Percentiles rank a stretch among this genome's conserved stretches.
These are phyloP conservation scores for Rhododendron henanense DNA, from an alignment of 148 eudicot species.

Conservation along the genomic window DNA sequence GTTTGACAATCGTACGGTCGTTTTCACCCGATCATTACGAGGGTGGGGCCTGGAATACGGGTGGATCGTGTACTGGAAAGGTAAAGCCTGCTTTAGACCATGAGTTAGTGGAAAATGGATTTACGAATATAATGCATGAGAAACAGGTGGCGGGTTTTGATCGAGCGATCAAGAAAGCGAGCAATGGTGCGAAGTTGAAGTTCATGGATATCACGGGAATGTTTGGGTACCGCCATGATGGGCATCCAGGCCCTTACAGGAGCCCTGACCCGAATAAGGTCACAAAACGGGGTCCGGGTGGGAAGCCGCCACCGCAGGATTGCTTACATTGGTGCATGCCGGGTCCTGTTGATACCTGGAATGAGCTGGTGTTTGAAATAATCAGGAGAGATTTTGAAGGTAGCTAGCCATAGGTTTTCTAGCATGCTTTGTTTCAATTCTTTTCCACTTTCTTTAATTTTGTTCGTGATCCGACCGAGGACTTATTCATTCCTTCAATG, in stretches of 20 bases:
- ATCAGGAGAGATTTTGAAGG: conserved; percentile 52
- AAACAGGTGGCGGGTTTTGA: conserved; percentile 68
- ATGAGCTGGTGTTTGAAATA: conserved; percentile 73
- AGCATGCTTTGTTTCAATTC: not conserved
- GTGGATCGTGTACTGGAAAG: conserved; percentile 94
- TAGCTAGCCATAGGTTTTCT: not conserved
- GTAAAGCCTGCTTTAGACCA: conserved; percentile 50
- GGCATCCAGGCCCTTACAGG: conserved; percentile 90
- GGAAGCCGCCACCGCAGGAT: conserved; percentile 95
- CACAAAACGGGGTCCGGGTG: conserved; percentile 69
- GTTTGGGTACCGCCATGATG: conserved; percentile 79
- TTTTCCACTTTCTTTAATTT: not conserved
- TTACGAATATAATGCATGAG: conserved; percentile 77
- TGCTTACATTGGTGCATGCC: conserved; percentile 99
- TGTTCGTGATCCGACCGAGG: not conserved
- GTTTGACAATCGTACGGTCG: conserved; percentile 69
- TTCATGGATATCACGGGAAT: conserved; percentile 81
- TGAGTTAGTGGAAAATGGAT: conserved; percentile 59
- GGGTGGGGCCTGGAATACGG: conserved; percentile 95
- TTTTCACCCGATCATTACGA: conserved; percentile 94
- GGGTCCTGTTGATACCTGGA: conserved; percentile 94
- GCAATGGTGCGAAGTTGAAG: conserved; percentile 52
- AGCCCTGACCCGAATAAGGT: conserved; percentile 69
- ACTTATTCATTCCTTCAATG: not conserved
- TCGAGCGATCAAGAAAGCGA: conserved; percentile 44